Conservation (phyloP, 192 early-diverging fungal genomes). For the Podochytrium sp. region DNA sequence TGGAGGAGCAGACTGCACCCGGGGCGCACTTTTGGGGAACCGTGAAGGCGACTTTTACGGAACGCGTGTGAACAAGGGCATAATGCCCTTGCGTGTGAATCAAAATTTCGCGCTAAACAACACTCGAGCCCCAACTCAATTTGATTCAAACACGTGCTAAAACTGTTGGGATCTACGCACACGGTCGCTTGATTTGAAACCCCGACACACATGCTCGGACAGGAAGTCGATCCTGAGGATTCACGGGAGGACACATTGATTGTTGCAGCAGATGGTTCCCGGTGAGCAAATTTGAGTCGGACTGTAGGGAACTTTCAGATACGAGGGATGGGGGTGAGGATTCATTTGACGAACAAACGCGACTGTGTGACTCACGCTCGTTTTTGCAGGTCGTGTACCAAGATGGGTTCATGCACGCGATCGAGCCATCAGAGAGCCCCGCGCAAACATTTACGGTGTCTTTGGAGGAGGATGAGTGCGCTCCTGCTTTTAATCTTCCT, state of each 20-base stretch:
- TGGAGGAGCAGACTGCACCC: slow-evolving; percentile 33
- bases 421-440: neutral
- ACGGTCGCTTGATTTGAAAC: neutral
- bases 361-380: neutral
- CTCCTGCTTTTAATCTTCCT: too few species aligned
- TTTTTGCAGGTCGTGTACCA: slow-evolving; percentile 5
- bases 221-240: neutral
- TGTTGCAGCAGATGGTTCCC: slow-evolving; percentile 27
- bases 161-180: neutral
- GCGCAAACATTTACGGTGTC: slow-evolving; percentile 6
- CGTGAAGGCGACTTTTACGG: neutral
- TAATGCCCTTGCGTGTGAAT: neutral
- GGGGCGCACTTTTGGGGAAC: slow-evolving; percentile 16
- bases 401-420: slow-evolving; percentile 18
- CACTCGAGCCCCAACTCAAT: neutral
- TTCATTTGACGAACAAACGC: neutral
- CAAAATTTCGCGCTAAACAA: neutral
- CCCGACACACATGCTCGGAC: neutral
- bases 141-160: slow-evolving; percentile 8
- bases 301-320: neutral
- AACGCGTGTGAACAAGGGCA: neutral
- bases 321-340: neutral
- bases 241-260: slow-evolving; percentile 22
- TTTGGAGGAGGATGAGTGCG: neutral
- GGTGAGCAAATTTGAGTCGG: slow-evolving; percentile 25